Evolutionary conservation across 2,329 filamentous ascomycete species (phyloP), one percentile per base, ranked within the genome.

Genomic region (Trichophyton simii): DNA sequence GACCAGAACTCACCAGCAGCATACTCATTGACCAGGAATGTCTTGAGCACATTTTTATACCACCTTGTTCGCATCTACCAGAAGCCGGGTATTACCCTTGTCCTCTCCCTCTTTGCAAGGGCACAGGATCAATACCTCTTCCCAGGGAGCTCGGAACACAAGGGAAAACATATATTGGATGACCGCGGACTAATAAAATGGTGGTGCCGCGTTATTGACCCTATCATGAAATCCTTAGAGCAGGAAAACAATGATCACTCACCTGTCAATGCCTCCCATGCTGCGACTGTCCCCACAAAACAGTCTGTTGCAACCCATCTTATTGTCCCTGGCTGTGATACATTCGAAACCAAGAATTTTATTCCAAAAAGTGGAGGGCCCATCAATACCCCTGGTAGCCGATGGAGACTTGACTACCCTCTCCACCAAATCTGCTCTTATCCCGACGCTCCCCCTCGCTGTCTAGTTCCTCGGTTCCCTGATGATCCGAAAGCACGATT

Each of bases 401-500:
- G 69, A 63, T 82, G 83, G 73, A 73, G 78, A 3, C 80, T 82
- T 48, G 88, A 88, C 77, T 83, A 87, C 36, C 83, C 94, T 11
- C 81, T 89, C 0, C 82, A 88, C 58, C 86, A 91, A 1, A 82
- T 97, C 25, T 84, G 87, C 62, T 85, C 87, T 67, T 76, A 81
- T 11, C 79, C 81, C 6, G 80, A 84, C 58, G 84, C 90, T 2
- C 89, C 91, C 3, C 87, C 88, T 0, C 82, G 91, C 63, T 95
- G 88, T 70, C 78, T 97, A 6, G 87, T 99, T 3, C 94, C 94
- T 1, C 86, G 87, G 22, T 96, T 95, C 65, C 94, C 94, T 0
- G 94, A 99, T 71, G 94, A 99, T 65, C 94, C 94, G 0, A 99
- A 99, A 72, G 86, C 91, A 1, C 83, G 94, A 3, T 97, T 91